Percentiles rank a stretch among this genome's conserved stretches.
phyloP scores from a whole-genome alignment of 1,139 yeast species.

The Kodamaea arcana region DNA sequence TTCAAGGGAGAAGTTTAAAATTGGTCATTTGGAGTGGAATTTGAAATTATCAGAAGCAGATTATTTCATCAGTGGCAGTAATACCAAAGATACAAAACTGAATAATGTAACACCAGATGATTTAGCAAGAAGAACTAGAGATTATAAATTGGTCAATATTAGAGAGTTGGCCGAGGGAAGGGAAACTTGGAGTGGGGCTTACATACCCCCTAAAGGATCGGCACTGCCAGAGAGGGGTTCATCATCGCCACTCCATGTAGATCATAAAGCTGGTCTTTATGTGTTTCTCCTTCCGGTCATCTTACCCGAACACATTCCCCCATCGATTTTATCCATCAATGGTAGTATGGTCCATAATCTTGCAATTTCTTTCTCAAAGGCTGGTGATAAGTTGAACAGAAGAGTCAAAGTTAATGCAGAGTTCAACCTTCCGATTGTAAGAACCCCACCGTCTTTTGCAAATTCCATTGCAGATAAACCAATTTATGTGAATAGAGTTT shows the following conservation, averaged over 20 bases:
- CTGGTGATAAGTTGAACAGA: constrained; percentile 35
- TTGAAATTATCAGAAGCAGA: constrained; percentile 42
- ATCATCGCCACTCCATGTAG: constrained; percentile 2
- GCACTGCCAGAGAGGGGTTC: background rate
- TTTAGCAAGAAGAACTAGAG: constrained; percentile 35
- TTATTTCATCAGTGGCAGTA: constrained; percentile 38
- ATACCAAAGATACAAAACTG: constrained; percentile 31
- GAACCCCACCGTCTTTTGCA: constrained; percentile 81
- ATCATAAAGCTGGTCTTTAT: constrained; percentile 69
- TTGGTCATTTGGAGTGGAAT: constrained; percentile 49
- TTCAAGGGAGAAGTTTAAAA: constrained; percentile 44
- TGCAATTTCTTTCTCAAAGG: constrained; percentile 27
- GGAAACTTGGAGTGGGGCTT: constrained; percentile 2
- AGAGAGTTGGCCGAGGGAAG: constrained; percentile 16
- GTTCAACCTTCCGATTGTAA: constrained; percentile 51
- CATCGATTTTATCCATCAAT: constrained; percentile 57
- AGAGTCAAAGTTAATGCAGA: constrained; percentile 25
- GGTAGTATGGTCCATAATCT: constrained; percentile 42
- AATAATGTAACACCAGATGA: constrained; percentile 30
- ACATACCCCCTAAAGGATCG: background rate
- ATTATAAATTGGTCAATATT: constrained; percentile 26
- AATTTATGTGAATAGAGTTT: constrained; percentile 71
- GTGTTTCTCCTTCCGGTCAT: constrained; percentile 70
- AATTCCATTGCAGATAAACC: constrained; percentile 75
- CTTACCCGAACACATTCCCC: constrained; percentile 70